Evolutionary conservation across 164 flowering plant species (phyloP), one percentile per base, ranked within the genome.

Genomic region (Magnolia changhungtana): DNA sequence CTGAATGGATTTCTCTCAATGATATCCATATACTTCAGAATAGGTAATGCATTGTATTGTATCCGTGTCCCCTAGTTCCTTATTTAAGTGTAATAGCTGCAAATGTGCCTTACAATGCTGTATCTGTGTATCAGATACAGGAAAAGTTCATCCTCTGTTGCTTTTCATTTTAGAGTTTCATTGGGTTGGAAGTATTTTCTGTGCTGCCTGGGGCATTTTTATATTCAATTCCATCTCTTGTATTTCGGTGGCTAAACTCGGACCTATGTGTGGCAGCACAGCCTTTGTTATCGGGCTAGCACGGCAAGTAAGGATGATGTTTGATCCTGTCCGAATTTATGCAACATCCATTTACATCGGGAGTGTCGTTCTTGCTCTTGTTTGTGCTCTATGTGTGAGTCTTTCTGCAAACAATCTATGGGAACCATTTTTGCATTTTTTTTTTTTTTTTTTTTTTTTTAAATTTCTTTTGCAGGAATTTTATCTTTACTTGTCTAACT

Each of bases 381-480:
- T 93, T 66, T 93, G 87, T 84, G 94, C 98, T 81, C 90, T 93
- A 61, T 85, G 69, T 92, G 96, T 93, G 85, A 86, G 96, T 74
- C 16, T 37, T 37, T 37, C 59, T 9, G 3, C 52, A 24, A 5
- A 24, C 49, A 18, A 67, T 14, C n/a, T 9, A 1, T 9, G 19
- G 45, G n/a, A 67, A 67, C 9, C 24, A 2, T 67, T 67, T 16
- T 67, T 24, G 67, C 24, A 5, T 0, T 55, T 55, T 55, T 7
- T 55, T 16, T 27, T 67, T 16, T 67, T 67, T 67, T n/a, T n/a
- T n/a, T n/a, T n/a, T n/a, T n/a, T n/a, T n/a, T n/a, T n/a, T 23
- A 23, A 27, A 11, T 31, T 29, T 14, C 29, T 13, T 29, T 31
- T 24, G 8, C 73, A 5, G 31, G 6, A 37, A 23, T 37, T 4